Base-by-base conservation (phyloP, 2,329 filamentous ascomycete genomes). In the Coniosporium tulheliwenetii region DNA sequence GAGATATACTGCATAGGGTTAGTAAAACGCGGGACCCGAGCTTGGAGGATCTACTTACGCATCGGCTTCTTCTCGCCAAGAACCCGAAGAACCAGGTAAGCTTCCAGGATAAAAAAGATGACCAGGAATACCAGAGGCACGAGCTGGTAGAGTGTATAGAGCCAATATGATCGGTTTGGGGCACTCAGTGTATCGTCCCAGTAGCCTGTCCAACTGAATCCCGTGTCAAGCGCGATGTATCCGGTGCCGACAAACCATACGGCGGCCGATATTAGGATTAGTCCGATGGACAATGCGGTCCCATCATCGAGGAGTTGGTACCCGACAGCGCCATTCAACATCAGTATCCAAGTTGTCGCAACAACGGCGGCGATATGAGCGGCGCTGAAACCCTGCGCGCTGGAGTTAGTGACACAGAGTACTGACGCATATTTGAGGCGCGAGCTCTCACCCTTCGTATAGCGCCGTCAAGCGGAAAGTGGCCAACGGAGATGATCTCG, bases 261-360 rank as follows among this genome's bases (percentile, higher is more conserved):
- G 9, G 69, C 61, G 0, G 81, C 79, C 10, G 89, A 95, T 35
- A 65, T 65, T 39, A 79, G 46, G 40, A 93, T 77, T 3, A 96
- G 70, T 5, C 75, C 81, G 10, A 96, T 54, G 0, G 89, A 96
- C 16, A 93, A 61, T 1, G 81, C 71, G 1, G 91, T 98, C 38
- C 91, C 91, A 52, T 98, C 91, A 50, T 98, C 91, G 36, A 96
- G 69, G 15, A 96, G 65, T 58, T 98, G 91, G 59, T 84, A 98
- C 37, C 91, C 91, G 37, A 98, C 85, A 4, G 93, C 65, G 3
- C 85, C 86, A 55, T 96, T 96, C 50, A 96, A 71, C 64, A 96
- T 75, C 4, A 98, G 71, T 30, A 94, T 77, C 89, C 89, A 98
- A 38, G 78, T 74, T 1, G 86, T 87, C 12, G 89, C 85, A 42